A percentile compares a stretch with the other conserved stretches of the same genome.
These are phyloP conservation scores for Antitrichia curtipendula DNA, from an alignment of 225 moss, liverwort and hornwort species.

Conservation along the genomic window DNA sequence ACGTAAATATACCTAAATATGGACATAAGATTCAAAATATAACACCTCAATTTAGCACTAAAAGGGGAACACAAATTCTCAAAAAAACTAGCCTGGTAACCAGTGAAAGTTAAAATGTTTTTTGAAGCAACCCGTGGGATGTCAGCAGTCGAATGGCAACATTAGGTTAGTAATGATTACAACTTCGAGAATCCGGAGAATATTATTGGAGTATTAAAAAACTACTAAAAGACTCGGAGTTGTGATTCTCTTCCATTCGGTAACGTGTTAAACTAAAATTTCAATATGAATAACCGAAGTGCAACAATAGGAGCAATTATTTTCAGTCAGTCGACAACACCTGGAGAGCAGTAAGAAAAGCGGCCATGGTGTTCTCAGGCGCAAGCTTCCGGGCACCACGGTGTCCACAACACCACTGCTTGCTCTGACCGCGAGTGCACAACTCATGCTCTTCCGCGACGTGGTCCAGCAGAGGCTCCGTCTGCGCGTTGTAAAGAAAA, in stretches of 20 bases:
- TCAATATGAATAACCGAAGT: neutral
- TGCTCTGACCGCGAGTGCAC: constrained; percentile 13
- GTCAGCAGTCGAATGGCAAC: neutral
- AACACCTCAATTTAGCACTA: neutral
- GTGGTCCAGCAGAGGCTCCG: neutral
- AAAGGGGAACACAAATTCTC: neutral
- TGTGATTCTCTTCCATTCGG: neutral
- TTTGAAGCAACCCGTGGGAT: too few species aligned
- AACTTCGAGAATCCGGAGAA: neutral
- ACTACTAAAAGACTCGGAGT: neutral
- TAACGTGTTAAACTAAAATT: neutral
- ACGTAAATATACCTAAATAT: neutral
- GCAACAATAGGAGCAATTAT: neutral
- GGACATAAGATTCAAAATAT: neutral
- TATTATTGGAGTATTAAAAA: neutral
- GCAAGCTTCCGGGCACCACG: constrained; percentile 46
- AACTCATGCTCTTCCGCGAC: neutral
- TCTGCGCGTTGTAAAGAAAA: neutral
- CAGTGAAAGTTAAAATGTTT: neutral
- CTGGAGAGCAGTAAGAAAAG: constrained; percentile 40
- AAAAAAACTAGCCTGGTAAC: neutral
- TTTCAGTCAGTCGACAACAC: constrained; percentile 3
- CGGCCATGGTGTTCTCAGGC: constrained; percentile 39
- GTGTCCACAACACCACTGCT: constrained; percentile 48
- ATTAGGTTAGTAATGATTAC: neutral